Evolutionary conservation across 805 yeast genomes (phyloP).

Genomic region (Novakomyces olei): DNA sequence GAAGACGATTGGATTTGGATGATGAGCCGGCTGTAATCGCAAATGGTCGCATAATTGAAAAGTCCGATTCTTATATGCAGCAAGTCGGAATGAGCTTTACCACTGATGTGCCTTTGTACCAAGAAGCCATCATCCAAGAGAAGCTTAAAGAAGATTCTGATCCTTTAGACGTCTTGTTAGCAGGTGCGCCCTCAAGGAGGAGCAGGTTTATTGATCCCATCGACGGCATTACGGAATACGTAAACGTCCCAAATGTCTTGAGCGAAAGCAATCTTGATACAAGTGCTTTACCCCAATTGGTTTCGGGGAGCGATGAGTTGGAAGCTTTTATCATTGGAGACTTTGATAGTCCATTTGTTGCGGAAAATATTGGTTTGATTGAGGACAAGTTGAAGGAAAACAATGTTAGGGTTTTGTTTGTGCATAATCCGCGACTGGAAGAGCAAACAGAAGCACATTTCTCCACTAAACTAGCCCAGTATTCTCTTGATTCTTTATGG

Average conservation of each 20-base stretch:
- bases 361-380: too few species aligned
- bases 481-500: too few species aligned
- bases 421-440: conserved; percentile 8
- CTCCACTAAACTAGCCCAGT: too few species aligned
- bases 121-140: conserved; percentile 12
- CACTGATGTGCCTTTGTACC: conserved; percentile 26
- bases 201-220: conserved; percentile 26
- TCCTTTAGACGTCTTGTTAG: conserved; percentile 22
- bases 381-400: neutral
- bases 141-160: conserved; percentile 13
- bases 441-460: too few species aligned
- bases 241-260: too few species aligned
- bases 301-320: too few species aligned
- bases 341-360: too few species aligned
- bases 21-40: conserved; percentile 32
- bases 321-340: too few species aligned
- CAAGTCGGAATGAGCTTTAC: conserved; percentile 15
- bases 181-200: conserved; percentile 23
- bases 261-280: too few species aligned
- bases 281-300: too few species aligned
- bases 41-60: conserved; percentile 46
- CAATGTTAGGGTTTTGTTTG: conserved; percentile 4
- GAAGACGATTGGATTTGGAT: conserved; percentile 19
- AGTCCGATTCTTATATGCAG: conserved; percentile 21
- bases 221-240: too few species aligned